These are phyloP conservation scores for Lichtheimia corymbifera DNA, from an alignment of 371 early-diverging fungal species.

Conservation along the genomic window DNA sequence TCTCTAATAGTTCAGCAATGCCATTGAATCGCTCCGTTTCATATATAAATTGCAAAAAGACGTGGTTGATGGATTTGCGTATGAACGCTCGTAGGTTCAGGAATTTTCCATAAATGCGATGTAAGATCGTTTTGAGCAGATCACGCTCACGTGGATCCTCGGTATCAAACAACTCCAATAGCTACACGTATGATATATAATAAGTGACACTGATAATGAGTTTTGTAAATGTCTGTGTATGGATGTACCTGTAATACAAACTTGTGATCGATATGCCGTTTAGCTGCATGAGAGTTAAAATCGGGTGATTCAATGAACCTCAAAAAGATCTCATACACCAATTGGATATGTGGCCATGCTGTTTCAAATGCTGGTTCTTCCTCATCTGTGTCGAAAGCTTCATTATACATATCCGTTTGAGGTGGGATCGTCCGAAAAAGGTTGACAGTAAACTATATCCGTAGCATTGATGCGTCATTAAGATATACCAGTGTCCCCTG, in stretches of 20 bases:
- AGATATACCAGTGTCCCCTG: no score
- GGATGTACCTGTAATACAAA: slow-evolving; percentile 57
- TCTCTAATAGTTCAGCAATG: slow-evolving; percentile 95
- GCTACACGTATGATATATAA: slow-evolving; percentile 33
- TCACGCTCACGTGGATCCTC: slow-evolving; percentile 98
- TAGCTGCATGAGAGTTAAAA: slow-evolving; percentile 91
- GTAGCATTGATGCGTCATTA: no score
- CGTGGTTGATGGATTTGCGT: slow-evolving; percentile 93
- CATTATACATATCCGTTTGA: slow-evolving; percentile 84
- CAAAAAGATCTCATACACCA: slow-evolving; percentile 96
- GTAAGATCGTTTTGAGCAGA: slow-evolving; percentile 94
- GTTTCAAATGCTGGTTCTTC: slow-evolving; percentile 95
- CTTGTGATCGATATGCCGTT: slow-evolving; percentile 22
- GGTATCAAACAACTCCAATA: slow-evolving; percentile 93
- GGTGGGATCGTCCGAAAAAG: slow-evolving; percentile 94
- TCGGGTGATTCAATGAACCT: slow-evolving; percentile 95
- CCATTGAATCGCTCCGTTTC: slow-evolving; percentile 96
- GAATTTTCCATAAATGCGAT: slow-evolving; percentile 97
- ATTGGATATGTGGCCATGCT: slow-evolving; percentile 97
- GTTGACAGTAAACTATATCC: slow-evolving; percentile 79
- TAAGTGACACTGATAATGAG: no score
- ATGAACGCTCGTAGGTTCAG: slow-evolving; percentile 93
- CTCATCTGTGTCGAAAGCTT: slow-evolving; percentile 96
- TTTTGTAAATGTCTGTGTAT: no score
- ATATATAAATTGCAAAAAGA: slow-evolving; percentile 95